Base-by-base conservation (phyloP, 2,329 filamentous ascomycete genomes). In the Aspergillus sp. region DNA sequence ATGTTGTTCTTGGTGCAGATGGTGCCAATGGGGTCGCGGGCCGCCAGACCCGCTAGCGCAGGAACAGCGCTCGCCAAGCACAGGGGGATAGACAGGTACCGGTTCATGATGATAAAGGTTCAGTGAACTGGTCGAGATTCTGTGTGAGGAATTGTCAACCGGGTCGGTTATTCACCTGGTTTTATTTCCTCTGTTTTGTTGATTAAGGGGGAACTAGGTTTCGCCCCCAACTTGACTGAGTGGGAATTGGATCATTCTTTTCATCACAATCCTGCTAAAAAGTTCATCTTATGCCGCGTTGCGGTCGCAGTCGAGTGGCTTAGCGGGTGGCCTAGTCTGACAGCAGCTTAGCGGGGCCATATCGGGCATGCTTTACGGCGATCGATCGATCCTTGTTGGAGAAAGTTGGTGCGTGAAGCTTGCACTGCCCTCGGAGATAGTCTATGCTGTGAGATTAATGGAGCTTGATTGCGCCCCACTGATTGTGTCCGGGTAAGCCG, bases 1-100 rank as follows among this genome's bases (percentile, higher is more conserved):
- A 69, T 70, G 38, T 68, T 74, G 51, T 68, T 55, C 53, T 55
- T 13, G n/a, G 53, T 55, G 39, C 53, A 55, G 25, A 55, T 55
- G 39, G 39, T 47, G 17, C 12, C 39, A 12, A 55, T 55, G 23
- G 53, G 23, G 39, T 47, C 53, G 25, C 53, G 53, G 38, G 53
- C 53, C 15, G 17, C 30, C 25, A 32, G 39, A 15, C 9, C 53
- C 15, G 53, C 53, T 17, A 55, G 53, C n/a, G 53, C 53, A 17
- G 53, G 53, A 8, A 28, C 53, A 21, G 53, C 53, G 39, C 47
- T 50, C 15, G 47, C 47, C 47, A 50, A 30, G 47, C 45, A 49
- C 45, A 55, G 53, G 51, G 38, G 51, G 41, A 23, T 19, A 6
- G 43, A 10, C 17, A 30, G 17, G 51, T 25, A 47, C 19, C 39